Percentiles rank a stretch among this genome's conserved stretches.
Evolutionary conservation across 495 filamentous ascomycete genomes (phyloP).

Genomic region (Patellaria atrata): DNA sequence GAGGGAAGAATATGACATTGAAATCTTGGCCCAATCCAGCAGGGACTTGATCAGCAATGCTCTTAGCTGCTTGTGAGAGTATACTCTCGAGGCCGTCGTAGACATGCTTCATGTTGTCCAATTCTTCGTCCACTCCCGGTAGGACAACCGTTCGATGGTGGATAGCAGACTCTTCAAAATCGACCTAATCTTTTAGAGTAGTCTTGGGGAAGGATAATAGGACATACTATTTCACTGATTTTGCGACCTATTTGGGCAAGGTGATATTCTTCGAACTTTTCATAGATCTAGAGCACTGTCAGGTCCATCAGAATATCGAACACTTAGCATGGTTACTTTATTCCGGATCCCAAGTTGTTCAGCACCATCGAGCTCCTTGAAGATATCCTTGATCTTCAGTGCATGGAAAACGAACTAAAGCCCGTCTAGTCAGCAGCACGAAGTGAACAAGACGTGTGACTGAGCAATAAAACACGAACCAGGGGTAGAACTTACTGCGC

Average conservation of each 20-base stretch:
- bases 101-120: constrained; percentile 62
- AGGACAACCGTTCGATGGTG: constrained; percentile 61
- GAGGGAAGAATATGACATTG: constrained; percentile 77
- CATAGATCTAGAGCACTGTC: constrained; percentile 23
- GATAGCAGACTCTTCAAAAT: constrained; percentile 66
- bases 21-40: constrained; percentile 43
- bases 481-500: constrained; percentile 16
- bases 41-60: constrained; percentile 42
- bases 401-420: constrained; percentile 50
- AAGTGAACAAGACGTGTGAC: neutral
- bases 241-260: constrained; percentile 51
- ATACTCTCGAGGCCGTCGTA: constrained; percentile 66
- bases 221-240: constrained; percentile 48
- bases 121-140: constrained; percentile 53
- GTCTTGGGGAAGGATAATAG: neutral
- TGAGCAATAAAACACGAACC: neutral
- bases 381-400: constrained; percentile 49
- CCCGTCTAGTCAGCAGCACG: no score
- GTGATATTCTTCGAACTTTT: constrained; percentile 28
- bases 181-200: constrained; percentile 36
- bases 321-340: constrained; percentile 34
- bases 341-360: constrained; percentile 39
- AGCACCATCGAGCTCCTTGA: constrained; percentile 46
- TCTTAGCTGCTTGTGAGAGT: constrained; percentile 34
- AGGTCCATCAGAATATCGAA: constrained; percentile 2